Percentiles rank a stretch among this genome's conserved stretches.
Evolutionary conservation across 305 asterid species (phyloP).

Genomic region (Nicotiana rustica): DNA sequence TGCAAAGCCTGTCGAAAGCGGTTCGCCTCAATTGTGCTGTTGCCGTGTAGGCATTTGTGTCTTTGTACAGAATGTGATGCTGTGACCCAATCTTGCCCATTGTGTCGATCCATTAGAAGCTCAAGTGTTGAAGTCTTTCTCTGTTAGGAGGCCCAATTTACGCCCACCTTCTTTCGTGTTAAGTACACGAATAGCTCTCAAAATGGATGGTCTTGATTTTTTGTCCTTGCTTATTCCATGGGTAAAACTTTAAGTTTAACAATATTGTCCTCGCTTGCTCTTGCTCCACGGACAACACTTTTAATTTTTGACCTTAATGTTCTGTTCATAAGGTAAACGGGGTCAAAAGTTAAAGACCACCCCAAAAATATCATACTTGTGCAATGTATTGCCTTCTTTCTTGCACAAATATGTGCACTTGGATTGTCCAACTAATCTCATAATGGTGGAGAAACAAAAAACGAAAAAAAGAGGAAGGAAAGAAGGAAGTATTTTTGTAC

Average conservation of each 20-base stretch:
- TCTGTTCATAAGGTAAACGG: no score
- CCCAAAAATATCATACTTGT: no score
- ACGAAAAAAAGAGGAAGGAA: neutral
- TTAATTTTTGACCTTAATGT: no score
- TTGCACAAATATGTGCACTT: no score
- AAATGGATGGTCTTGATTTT: no score
- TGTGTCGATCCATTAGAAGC: slow-evolving; percentile 44
- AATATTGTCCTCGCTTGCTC: no score
- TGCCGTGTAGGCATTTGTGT: slow-evolving; percentile 57
- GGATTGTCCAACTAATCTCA: neutral
- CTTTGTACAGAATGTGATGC: slow-evolving; percentile 49
- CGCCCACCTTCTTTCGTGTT: neutral
- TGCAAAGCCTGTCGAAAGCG: slow-evolving; percentile 50
- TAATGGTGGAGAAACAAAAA: neutral
- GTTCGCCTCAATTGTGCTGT: slow-evolving; percentile 48
- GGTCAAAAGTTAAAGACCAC: no score
- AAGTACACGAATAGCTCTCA: no score
- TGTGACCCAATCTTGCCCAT: slow-evolving; percentile 51
- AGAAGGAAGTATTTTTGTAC: slow-evolving; percentile 26
- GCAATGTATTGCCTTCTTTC: no score
- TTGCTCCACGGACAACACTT: no score
- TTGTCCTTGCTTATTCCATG: no score
- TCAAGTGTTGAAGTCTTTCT: slow-evolving; percentile 54
- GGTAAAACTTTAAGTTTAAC: no score
- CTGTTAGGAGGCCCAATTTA: slow-evolving; percentile 34